Evolutionary conservation across 176 grass and related monocot species (phyloP).

Genomic region (Eragrostis curvula): DNA sequence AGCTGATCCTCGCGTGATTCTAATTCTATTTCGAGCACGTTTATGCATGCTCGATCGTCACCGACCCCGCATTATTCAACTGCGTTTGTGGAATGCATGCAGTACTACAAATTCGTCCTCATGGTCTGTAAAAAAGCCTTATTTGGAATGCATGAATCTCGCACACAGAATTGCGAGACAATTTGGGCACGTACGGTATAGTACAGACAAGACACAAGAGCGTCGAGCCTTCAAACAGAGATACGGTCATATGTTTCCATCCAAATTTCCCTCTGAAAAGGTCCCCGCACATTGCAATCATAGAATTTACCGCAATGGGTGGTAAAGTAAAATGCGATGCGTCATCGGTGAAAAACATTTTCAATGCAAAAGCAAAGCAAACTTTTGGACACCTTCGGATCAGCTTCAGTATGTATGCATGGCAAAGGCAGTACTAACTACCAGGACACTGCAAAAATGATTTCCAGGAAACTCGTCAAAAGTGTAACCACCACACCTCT

Average conservation of each 20-base stretch:
- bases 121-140: too few relatives aligned
- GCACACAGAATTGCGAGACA: too few relatives aligned
- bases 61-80: too few relatives aligned
- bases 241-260: background rate
- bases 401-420: constrained; percentile 41
- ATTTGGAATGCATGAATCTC: background rate
- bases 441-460: background rate
- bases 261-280: background rate
- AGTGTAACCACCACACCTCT: background rate
- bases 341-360: background rate
- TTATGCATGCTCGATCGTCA: background rate
- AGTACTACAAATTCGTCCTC: too few relatives aligned
- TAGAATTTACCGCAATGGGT: background rate
- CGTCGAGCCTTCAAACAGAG: too few relatives aligned
- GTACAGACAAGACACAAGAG: too few relatives aligned
- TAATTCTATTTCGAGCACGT: background rate
- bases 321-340: background rate
- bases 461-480: background rate
- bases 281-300: background rate
- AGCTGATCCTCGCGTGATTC: background rate
- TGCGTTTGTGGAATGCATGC: too few relatives aligned
- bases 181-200: too few relatives aligned
- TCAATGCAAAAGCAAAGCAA: background rate
- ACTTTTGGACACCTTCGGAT: constrained; percentile 16
- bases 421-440: background rate